Evolutionary conservation across 1,139 yeast species (phyloP).

Genomic region (Candida glucosophila): DNA sequence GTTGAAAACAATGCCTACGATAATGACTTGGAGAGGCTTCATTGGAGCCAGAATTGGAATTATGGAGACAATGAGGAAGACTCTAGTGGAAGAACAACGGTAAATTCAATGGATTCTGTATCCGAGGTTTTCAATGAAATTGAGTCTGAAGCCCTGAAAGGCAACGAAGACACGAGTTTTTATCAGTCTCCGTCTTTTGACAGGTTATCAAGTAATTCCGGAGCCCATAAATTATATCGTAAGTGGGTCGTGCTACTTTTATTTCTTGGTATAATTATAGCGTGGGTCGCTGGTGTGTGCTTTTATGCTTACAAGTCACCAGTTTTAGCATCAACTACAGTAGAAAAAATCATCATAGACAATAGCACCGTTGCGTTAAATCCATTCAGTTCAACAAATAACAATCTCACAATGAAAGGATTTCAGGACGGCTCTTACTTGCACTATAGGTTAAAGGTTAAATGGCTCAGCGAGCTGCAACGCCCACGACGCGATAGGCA

Average conservation of each 20-base stretch:
- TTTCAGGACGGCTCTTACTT: conserved; percentile 17
- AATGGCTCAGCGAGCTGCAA: conserved; percentile 25
- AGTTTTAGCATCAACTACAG: too few relatives aligned
- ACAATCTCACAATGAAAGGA: conserved; percentile 22
- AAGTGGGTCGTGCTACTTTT: too few relatives aligned
- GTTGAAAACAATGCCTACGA: conserved; percentile 9
- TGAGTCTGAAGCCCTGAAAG: background rate
- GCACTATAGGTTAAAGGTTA: conserved; percentile 11
- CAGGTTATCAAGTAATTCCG: too few relatives aligned
- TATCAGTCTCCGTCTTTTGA: background rate
- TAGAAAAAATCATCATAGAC: too few relatives aligned
- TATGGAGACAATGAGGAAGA: too few relatives aligned
- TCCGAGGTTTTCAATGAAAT: too few relatives aligned
- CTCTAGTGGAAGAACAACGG: too few relatives aligned
- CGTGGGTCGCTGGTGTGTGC: too few relatives aligned
- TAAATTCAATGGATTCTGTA: too few relatives aligned
- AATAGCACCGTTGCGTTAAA: conserved; percentile 27
- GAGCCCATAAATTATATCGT: too few relatives aligned
- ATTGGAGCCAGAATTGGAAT: background rate
- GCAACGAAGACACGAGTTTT: background rate
- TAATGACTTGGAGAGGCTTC: conserved; percentile 1
- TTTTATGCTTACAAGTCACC: too few relatives aligned
- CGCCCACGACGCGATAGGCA: conserved; percentile 15
- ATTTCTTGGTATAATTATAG: too few relatives aligned
- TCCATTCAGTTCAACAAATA: conserved; percentile 16